Evolutionary conservation across 257 asterid species (phyloP).

Genomic region (Scutellaria minor): DNA sequence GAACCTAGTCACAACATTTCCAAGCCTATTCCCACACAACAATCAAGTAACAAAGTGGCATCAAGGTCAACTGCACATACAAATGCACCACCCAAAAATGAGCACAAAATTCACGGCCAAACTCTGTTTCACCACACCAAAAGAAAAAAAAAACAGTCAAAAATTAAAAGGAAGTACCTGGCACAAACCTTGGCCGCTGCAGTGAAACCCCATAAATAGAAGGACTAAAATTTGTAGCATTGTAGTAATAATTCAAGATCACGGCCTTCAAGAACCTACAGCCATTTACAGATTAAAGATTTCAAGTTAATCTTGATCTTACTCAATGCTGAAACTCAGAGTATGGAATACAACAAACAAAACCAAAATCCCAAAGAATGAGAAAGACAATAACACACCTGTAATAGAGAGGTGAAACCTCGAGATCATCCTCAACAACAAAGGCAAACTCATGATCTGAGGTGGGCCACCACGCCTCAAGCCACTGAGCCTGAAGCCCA

Average conservation of each 20-base stretch:
- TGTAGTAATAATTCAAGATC: conserved; percentile 36
- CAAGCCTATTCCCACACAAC: neutral
- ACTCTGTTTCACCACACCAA: conserved; percentile 5
- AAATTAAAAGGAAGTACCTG: conserved; percentile 25
- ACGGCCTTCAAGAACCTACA: conserved; percentile 35
- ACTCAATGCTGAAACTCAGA: neutral
- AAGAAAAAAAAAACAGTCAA: neutral
- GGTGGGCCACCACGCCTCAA: conserved; percentile 49
- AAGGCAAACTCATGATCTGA: conserved; percentile 56
- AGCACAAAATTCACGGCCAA: neutral
- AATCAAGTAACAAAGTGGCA: conserved; percentile 1
- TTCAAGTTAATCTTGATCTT: neutral
- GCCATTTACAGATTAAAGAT: conserved; percentile 25
- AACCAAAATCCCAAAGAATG: neutral
- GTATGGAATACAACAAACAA: neutral
- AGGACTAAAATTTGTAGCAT: conserved; percentile 37
- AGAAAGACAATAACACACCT: conserved; percentile 45
- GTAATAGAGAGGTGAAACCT: conserved; percentile 84
- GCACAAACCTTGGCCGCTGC: conserved; percentile 40
- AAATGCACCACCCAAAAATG: neutral
- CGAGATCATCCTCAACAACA: conserved; percentile 96
- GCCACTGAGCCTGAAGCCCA: conserved; percentile 51
- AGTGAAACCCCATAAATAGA: conserved; percentile 38
- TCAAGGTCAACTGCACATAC: conserved; percentile 6
- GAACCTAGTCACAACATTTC: neutral